A percentile compares a stretch with the other conserved stretches of the same genome.
phyloP scores from a whole-genome alignment of 2,329 filamentous ascomycete species.

The Zarea fungicola region DNA sequence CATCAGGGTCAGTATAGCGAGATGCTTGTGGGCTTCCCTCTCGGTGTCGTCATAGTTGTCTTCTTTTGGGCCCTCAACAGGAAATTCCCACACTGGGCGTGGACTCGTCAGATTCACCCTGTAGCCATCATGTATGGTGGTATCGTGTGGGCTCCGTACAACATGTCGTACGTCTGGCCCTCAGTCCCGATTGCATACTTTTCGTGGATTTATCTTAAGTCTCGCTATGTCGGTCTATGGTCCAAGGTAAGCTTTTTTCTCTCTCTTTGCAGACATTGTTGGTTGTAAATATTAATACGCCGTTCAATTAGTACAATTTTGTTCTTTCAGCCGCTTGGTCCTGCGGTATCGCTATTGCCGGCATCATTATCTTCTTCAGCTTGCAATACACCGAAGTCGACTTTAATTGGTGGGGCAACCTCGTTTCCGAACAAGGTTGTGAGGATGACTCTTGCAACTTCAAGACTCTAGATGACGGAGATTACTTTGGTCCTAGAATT shows the following conservation, averaged over 20 bases:
- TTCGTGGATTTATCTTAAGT: conserved; percentile 48
- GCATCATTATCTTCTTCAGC: conserved; percentile 49
- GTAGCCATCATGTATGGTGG: conserved; percentile 44
- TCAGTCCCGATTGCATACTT: conserved; percentile 47
- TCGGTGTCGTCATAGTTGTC: conserved; percentile 42
- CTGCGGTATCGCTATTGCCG: conserved; percentile 45
- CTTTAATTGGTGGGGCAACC: conserved; percentile 47
- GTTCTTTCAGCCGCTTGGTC: conserved; percentile 47
- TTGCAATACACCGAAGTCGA: conserved; percentile 39
- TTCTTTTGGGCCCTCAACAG: conserved; percentile 35
- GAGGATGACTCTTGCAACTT: conserved; percentile 36
- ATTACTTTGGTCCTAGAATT: conserved; percentile 36
- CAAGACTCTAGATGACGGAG: conserved; percentile 27
- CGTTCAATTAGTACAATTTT: conserved; percentile 45
- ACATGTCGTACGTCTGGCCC: conserved; percentile 47
- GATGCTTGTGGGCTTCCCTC: conserved; percentile 44
- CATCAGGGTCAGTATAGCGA: conserved; percentile 42
- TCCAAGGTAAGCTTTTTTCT: conserved; percentile 35
- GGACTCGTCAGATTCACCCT: conserved; percentile 42
- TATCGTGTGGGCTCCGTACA: conserved; percentile 43
- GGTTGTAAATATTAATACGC: background rate
- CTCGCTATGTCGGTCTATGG: conserved; percentile 45
- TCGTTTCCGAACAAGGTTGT: conserved; percentile 34
- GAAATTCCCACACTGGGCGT: conserved; percentile 34
- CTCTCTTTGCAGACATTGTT: background rate